Evolutionary conservation across 371 early-diverging fungal genomes (phyloP).

Genomic region (Mortierella sp.): DNA sequence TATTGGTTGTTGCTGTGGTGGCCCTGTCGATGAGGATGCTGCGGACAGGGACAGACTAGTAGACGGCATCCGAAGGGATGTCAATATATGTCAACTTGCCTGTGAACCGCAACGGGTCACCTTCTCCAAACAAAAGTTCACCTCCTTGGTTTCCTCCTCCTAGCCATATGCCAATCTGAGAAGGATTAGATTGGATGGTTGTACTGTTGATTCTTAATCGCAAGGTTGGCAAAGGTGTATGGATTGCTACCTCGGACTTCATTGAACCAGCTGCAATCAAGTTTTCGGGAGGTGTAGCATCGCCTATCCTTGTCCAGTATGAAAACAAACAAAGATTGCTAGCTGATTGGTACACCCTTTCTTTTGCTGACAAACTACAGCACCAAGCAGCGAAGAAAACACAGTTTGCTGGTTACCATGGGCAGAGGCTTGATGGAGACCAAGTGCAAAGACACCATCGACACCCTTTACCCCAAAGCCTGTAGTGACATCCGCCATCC

Average conservation of each 20-base stretch:
- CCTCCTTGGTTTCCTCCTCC: constrained; percentile 19
- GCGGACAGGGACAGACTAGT: constrained; percentile 25
- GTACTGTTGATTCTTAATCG: neutral
- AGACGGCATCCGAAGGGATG: constrained; percentile 13
- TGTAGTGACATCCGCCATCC: neutral
- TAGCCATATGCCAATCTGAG: constrained; percentile 27
- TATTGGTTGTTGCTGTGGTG: neutral
- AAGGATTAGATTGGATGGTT: too few relatives aligned
- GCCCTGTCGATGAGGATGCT: constrained; percentile 10
- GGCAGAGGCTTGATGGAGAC: neutral
- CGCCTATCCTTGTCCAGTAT: neutral
- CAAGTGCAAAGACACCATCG: constrained; percentile 30
- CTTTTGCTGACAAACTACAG: neutral
- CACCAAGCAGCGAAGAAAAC: neutral
- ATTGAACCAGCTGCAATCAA: constrained; percentile 9
- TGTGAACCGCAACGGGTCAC: constrained; percentile 14
- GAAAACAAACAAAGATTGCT: neutral
- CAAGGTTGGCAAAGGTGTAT: neutral
- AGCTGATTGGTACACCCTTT: neutral
- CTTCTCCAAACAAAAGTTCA: constrained; percentile 19
- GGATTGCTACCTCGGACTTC: constrained; percentile 21
- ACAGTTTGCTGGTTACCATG: constrained; percentile 9
- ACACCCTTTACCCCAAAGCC: constrained; percentile 13
- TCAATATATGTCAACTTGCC: constrained; percentile 12
- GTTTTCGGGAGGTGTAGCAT: constrained; percentile 17